These are phyloP conservation scores for Nicotiana tabacum DNA, from an alignment of 257 asterid species.

Conservation along the genomic window DNA sequence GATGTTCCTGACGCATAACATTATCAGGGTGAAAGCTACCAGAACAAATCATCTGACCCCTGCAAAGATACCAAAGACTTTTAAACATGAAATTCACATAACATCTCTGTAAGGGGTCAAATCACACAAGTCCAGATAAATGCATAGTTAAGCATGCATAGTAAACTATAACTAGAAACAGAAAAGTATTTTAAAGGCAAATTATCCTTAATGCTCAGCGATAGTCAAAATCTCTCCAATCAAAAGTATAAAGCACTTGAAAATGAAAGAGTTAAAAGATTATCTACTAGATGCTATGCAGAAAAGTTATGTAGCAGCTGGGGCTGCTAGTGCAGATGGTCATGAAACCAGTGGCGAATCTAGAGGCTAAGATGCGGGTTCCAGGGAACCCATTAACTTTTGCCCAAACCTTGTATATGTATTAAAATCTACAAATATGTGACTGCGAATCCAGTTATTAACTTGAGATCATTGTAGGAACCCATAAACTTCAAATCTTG, in stretches of 20 bases:
- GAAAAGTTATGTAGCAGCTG: neutral
- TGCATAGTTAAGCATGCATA: neutral
- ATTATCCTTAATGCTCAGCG: neutral
- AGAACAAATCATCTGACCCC: constrained; percentile 78
- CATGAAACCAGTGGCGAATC: neutral
- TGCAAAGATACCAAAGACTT: constrained; percentile 29
- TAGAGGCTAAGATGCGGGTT: too few relatives aligned
- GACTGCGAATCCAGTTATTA: too few relatives aligned
- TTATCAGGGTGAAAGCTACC: constrained; percentile 84
- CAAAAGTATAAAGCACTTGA: neutral
- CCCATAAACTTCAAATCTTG: too few relatives aligned
- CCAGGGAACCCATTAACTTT: too few relatives aligned
- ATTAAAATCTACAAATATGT: too few relatives aligned
- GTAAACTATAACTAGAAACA: neutral
- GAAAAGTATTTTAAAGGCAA: neutral
- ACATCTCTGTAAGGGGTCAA: neutral
- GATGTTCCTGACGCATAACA: constrained; percentile 48
- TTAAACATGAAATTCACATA: neutral
- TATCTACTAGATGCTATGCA: neutral
- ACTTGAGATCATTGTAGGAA: too few relatives aligned
- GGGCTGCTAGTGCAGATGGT: neutral
- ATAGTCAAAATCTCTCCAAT: neutral
- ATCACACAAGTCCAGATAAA: neutral
- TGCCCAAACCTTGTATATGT: too few relatives aligned
- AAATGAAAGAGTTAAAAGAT: neutral